phyloP scores from a whole-genome alignment of 352 stramenopile species.

The Globisporangium cederbergense region DNA sequence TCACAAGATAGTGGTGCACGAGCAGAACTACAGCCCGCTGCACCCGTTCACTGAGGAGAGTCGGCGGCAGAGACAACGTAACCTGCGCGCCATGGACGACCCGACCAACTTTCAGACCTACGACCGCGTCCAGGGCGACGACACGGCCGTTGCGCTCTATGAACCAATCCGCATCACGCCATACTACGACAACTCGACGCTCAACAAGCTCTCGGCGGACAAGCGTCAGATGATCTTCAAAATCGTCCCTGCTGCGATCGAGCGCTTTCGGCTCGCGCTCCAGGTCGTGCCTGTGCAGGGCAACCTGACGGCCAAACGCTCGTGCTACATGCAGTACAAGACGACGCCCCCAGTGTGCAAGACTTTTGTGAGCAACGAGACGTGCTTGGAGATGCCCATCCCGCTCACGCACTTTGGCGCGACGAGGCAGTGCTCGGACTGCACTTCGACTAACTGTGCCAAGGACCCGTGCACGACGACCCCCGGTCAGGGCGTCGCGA shows the following conservation, averaged over 20 bases:
- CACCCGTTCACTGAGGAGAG: slow-evolving; percentile 18
- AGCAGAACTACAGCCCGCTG: slow-evolving; percentile 14
- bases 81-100: slow-evolving; percentile 10
- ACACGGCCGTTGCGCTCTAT: slow-evolving; percentile 24
- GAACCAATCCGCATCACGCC: slow-evolving; percentile 59
- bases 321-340: slow-evolving; percentile 52
- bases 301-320: slow-evolving; percentile 56
- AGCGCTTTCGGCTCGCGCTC: slow-evolving; percentile 45
- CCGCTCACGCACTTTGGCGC: slow-evolving; percentile 56
- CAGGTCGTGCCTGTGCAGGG: slow-evolving; percentile 62
- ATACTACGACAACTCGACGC: slow-evolving; percentile 56
- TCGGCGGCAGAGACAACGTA: not conserved
- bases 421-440: slow-evolving; percentile 41
- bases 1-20: slow-evolving; percentile 19
- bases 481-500: slow-evolving; percentile 27
- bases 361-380: slow-evolving; percentile 43
- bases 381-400: slow-evolving; percentile 75
- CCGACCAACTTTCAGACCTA: slow-evolving; percentile 33
- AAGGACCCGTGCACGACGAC: slow-evolving; percentile 35
- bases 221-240: slow-evolving; percentile 42
- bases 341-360: slow-evolving; percentile 59
- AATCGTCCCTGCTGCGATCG: slow-evolving; percentile 68
- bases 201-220: slow-evolving; percentile 28
- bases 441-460: slow-evolving; percentile 33
- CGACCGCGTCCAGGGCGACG: slow-evolving; percentile 28